A percentile compares a stretch with the other conserved stretches of the same genome.
Evolutionary conservation across 129 eudicot species (phyloP).

Genomic region (Artemisia argyi): DNA sequence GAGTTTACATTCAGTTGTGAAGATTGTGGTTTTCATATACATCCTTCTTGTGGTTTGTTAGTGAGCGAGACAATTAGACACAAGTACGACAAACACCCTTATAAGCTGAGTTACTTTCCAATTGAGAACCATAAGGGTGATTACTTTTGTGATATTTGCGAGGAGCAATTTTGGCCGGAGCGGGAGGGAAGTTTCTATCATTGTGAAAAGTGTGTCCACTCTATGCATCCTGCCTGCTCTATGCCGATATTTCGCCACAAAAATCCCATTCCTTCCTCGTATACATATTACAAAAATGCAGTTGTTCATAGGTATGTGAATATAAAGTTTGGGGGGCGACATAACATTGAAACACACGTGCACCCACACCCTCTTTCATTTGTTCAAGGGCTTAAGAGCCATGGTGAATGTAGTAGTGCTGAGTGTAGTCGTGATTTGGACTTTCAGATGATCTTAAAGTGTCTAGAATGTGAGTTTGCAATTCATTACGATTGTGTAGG

Average conservation of each 20-base stretch:
- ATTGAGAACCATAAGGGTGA: conserved; percentile 3
- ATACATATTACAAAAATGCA: too few species aligned
- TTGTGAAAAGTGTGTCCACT: not conserved
- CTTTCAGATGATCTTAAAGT: not conserved
- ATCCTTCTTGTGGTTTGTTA: not conserved
- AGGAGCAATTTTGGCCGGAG: not conserved
- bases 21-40: not conserved
- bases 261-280: not conserved
- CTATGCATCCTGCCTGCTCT: not conserved
- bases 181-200: not conserved
- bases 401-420: not conserved
- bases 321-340: not conserved
- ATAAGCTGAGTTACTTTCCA: not conserved
- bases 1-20: not conserved
- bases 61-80: not conserved
- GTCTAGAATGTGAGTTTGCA: not conserved
- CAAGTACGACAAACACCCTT: not conserved
- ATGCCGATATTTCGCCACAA: not conserved
- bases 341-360: not conserved
- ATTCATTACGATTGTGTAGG: not conserved
- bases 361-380: conserved; percentile 1
- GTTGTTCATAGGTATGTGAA: not conserved
- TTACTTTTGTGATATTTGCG: conserved; percentile 4
- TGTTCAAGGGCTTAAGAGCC: not conserved
- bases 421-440: not conserved